Conservation (phyloP, 2,329 filamentous ascomycete genomes). For the Aspergillus neoniger region DNA sequence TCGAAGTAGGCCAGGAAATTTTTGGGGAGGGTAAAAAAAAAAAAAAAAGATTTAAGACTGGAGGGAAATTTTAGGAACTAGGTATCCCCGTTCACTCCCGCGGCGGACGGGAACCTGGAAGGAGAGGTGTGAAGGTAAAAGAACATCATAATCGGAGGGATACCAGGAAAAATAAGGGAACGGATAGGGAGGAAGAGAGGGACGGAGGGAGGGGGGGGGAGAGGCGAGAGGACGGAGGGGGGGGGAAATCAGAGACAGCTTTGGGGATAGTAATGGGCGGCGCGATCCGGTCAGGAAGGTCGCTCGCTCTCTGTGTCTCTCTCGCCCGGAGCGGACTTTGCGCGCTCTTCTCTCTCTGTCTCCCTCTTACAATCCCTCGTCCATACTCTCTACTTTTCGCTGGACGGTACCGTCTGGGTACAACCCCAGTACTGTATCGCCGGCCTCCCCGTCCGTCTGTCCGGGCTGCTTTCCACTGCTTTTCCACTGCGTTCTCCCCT, state of each 20-base stretch:
- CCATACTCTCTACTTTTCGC: background rate
- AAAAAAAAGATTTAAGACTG: constrained; percentile 12
- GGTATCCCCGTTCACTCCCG: constrained; percentile 49
- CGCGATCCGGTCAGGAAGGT: constrained; percentile 29
- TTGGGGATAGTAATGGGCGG: constrained; percentile 33
- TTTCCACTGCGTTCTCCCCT: too few relatives aligned
- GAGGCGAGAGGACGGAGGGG: constrained; percentile 26
- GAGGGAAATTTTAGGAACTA: constrained; percentile 27
- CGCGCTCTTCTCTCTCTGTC: background rate
- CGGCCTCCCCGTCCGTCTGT: background rate
- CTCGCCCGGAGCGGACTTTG: constrained; percentile 17
- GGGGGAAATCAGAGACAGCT: constrained; percentile 22
- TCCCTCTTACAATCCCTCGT: too few relatives aligned
- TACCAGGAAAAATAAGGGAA: constrained; percentile 26
- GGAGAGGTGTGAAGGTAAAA: constrained; percentile 32
- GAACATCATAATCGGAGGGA: constrained; percentile 39
- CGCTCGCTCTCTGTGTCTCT: constrained; percentile 1
- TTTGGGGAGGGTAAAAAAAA: constrained; percentile 22
- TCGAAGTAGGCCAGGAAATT: constrained; percentile 32
- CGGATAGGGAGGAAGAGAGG: constrained; percentile 18
- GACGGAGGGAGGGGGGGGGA: constrained; percentile 22
- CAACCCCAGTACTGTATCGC: background rate
- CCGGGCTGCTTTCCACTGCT: background rate
- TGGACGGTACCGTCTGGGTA: constrained; percentile 2
- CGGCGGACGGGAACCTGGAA: constrained; percentile 43